Base-by-base conservation (phyloP, 208 protist species). In the Tritrichomonas foetus region DNA sequence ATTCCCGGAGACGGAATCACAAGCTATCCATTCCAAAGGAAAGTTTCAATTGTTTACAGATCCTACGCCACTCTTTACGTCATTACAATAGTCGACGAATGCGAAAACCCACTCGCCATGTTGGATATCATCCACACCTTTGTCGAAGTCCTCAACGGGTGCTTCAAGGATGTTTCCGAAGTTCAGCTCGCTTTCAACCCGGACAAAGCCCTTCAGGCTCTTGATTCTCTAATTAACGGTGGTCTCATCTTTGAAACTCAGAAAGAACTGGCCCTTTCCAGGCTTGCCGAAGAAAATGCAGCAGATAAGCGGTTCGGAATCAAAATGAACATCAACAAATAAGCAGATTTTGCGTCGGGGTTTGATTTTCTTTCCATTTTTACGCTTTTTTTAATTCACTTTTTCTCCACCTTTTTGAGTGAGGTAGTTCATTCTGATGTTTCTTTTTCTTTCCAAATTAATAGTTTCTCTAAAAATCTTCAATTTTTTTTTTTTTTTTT, bases 141-240 rank as follows among this genome's bases (percentile, higher is more conserved):
- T 44, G 69, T 78, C 36, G 69, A 78, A 78, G 69, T 78, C 3
- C 36, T 78, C 5, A 78, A 78, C 20, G 69, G 69, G 1, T 78
- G 69, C 69, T 78, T 78, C 69, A 78, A 78, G 33, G 69, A 78
- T 78, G 69, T 78, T 78, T 78, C 69, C 20, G 69, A 78, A 78
- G 69, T 78, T 20, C 69, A 78, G 20, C 36, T 78, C 20, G 69
- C 69, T 44, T 78, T 78, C 33, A 78, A 78, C 33, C 69, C 69
- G 5, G 69, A 78, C 44, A 78, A 78, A 44, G 69, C 69, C 44
- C 25, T 78, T n/a, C 69, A 78, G 44, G 69, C 36, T n/a, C 33
- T 78, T 47, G 69, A 78, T 78, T 78, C 69, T 36, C 20, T 78
- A 44, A 78, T 78, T 44, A 78, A 78, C 20, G 69, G 69, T 47